Percentiles rank a stretch among this genome's conserved stretches.
These are phyloP conservation scores for Antitrichia curtipendula DNA, from an alignment of 225 moss, liverwort and hornwort species.

Conservation along the genomic window DNA sequence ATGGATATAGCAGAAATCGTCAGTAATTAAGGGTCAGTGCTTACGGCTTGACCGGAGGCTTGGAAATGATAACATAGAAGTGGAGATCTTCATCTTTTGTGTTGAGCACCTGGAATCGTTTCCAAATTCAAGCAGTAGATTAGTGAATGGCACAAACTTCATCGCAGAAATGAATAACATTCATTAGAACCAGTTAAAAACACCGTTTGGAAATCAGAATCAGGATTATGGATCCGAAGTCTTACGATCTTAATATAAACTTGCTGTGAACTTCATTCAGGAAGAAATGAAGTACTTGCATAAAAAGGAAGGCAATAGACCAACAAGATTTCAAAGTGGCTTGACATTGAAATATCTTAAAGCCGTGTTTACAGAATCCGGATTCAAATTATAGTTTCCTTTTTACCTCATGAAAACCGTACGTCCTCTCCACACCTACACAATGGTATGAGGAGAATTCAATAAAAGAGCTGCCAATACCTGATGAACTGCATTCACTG, in stretches of 20 bases:
- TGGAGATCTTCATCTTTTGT: constrained; percentile 30
- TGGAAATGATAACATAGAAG: constrained; percentile 18
- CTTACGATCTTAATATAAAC: background rate
- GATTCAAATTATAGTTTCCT: background rate
- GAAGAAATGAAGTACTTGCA: background rate
- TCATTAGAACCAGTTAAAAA: background rate
- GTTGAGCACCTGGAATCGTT: constrained; percentile 24
- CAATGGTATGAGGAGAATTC: background rate
- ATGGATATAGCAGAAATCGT: background rate
- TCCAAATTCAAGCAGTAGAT: background rate
- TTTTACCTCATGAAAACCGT: background rate
- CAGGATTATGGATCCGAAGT: background rate
- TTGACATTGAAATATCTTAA: background rate
- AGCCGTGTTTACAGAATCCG: background rate
- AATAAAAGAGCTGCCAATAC: background rate
- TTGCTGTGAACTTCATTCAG: background rate
- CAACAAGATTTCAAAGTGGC: background rate
- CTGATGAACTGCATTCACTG: constrained; percentile 44
- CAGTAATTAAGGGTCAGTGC: background rate
- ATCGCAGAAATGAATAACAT: background rate
- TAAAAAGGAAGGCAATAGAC: background rate
- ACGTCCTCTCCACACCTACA: background rate
- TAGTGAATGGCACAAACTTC: background rate
- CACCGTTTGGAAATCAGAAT: background rate
- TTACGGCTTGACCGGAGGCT: constrained; percentile 39